Percentiles rank a stretch among this genome's conserved stretches.
phyloP scores from a whole-genome alignment of 345 rosid species.

The Jatropha curcas region DNA sequence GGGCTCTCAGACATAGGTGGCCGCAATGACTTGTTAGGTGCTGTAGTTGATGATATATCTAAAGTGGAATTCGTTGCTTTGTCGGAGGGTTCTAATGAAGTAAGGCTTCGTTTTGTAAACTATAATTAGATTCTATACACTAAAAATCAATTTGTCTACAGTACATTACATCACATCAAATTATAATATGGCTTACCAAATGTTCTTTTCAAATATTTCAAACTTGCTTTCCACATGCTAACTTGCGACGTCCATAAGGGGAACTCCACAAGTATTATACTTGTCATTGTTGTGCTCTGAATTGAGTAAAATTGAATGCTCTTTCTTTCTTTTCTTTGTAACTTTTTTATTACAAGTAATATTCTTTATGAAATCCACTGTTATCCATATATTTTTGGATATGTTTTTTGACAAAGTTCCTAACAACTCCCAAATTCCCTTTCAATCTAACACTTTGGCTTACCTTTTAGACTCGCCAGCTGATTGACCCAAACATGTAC shows the following conservation, averaged over 20 bases:
- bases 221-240: no score
- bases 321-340: no score
- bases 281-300: not conserved
- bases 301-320: not conserved
- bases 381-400: not conserved
- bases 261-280: not conserved
- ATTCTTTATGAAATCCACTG: not conserved
- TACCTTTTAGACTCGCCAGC: slow-evolving; percentile 64
- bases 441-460: slow-evolving; percentile 16
- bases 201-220: no score
- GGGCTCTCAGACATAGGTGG: no score
- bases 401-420: slow-evolving; percentile 2
- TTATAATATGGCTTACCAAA: no score
- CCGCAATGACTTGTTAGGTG: no score
- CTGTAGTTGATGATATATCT: not conserved
- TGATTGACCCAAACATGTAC: slow-evolving; percentile 79
- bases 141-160: no score
- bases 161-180: no score
- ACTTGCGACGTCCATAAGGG: not conserved
- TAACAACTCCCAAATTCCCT: not conserved
- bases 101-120: no score
- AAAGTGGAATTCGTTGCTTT: slow-evolving; percentile 1
- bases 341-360: not conserved
- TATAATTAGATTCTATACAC: no score
- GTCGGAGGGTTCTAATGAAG: no score